A percentile compares a stretch with the other conserved stretches of the same genome.
Evolutionary conservation across 768 basidiomycete genomes (phyloP).

Genomic region (Mycena leptocephala): DNA sequence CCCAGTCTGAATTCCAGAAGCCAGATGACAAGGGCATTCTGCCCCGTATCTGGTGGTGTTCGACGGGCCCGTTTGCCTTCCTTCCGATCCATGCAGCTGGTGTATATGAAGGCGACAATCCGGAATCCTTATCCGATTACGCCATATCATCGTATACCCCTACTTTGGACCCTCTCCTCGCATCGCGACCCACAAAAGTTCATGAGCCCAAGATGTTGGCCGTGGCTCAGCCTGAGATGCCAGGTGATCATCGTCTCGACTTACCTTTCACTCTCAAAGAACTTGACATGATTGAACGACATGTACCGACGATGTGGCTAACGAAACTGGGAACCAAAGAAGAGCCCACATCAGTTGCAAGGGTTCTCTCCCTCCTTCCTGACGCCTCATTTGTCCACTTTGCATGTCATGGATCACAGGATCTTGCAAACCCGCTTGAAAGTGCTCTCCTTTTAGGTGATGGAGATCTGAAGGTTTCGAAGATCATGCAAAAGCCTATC

Average conservation of each 20-base stretch:
- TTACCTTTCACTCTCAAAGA: slow-evolving; percentile 6
- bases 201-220: slow-evolving; percentile 5
- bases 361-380: slow-evolving; percentile 11
- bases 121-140: slow-evolving; percentile 13
- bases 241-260: slow-evolving; percentile 7
- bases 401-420: slow-evolving; percentile 11
- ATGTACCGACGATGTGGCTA: background rate
- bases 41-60: slow-evolving; percentile 6
- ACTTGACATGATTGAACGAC: slow-evolving; percentile 11
- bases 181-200: background rate
- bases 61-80: slow-evolving; percentile 3
- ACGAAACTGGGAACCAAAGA: slow-evolving; percentile 6
- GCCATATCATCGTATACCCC: slow-evolving; percentile 11
- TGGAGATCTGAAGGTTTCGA: slow-evolving; percentile 20
- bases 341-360: slow-evolving; percentile 3
- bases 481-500: slow-evolving; percentile 17
- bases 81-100: slow-evolving; percentile 10
- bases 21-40: slow-evolving; percentile 1
- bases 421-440: slow-evolving; percentile 13
- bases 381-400: slow-evolving; percentile 11
- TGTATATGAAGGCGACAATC: slow-evolving; percentile 3
- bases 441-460: slow-evolving; percentile 12
- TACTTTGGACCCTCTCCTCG: slow-evolving; percentile 3
- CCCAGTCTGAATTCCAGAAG: slow-evolving; percentile 8
- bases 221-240: slow-evolving; percentile 6